These are phyloP conservation scores for Ceratobasidium sp. DNA, from an alignment of 1,284 basidiomycete species.

Conservation along the genomic window DNA sequence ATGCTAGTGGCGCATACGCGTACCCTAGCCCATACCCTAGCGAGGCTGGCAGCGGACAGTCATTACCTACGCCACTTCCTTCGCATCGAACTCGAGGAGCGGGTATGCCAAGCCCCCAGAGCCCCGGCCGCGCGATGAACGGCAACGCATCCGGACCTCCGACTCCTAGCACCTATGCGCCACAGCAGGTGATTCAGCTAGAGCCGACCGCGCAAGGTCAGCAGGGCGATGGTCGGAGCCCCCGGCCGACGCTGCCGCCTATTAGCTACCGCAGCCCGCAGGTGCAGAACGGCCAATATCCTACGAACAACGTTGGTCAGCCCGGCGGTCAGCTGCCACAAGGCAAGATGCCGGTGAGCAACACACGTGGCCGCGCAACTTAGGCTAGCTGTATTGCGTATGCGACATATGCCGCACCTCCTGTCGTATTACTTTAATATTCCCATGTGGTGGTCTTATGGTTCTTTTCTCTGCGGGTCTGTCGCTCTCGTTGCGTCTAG, in stretches of 20 bases:
- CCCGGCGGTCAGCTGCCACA: conserved; percentile 26
- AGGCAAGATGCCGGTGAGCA: conserved; percentile 34
- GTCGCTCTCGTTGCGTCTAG: conserved; percentile 16
- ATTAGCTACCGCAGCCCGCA: conserved; percentile 34
- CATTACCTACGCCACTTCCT: conserved; percentile 15
- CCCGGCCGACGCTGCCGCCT: conserved; percentile 33
- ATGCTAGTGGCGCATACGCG: conserved; percentile 33
- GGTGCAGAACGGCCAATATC: conserved; percentile 21
- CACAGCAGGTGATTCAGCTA: conserved; percentile 38
- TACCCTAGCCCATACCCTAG: conserved; percentile 37
- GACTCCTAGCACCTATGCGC: conserved; percentile 36
- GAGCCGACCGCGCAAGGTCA: conserved; percentile 8
- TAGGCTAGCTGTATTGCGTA: not conserved
- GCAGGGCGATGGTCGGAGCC: conserved; percentile 26
- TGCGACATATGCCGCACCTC: conserved; percentile 1
- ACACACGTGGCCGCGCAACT: conserved; percentile 25
- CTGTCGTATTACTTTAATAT: not conserved
- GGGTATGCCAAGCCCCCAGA: conserved; percentile 36
- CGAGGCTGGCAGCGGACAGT: conserved; percentile 23
- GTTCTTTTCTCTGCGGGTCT: conserved; percentile 24
- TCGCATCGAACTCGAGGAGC: conserved; percentile 31
- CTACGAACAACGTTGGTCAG: conserved; percentile 3
- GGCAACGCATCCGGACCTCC: conserved; percentile 25
- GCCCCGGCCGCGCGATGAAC: conserved; percentile 29
- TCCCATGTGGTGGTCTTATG: conserved; percentile 18